These are phyloP conservation scores for Sporothrix dimorphospora DNA, from an alignment of 2,329 filamentous ascomycete genomes.

Conservation along the genomic window DNA sequence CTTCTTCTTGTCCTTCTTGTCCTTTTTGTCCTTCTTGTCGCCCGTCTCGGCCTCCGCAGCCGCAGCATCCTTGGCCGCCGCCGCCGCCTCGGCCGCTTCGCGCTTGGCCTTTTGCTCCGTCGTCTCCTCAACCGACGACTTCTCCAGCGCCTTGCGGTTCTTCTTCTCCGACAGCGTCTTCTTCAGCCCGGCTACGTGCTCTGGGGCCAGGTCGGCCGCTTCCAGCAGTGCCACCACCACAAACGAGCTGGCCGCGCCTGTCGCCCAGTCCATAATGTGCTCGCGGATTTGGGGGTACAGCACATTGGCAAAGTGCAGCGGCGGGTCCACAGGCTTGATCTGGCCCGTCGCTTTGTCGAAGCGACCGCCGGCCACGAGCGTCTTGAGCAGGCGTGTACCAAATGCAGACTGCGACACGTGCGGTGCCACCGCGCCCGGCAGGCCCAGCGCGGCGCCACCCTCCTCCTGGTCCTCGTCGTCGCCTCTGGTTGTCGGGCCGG, in stretches of 20 bases:
- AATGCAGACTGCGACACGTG: slow-evolving; percentile 65
- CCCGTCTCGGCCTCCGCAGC: slow-evolving; percentile 51
- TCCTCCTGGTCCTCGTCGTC: slow-evolving; percentile 47
- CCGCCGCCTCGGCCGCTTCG: slow-evolving; percentile 50
- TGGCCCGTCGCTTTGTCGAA: slow-evolving; percentile 77
- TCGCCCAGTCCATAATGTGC: slow-evolving; percentile 80
- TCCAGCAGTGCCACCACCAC: slow-evolving; percentile 83
- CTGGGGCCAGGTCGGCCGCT: slow-evolving; percentile 70
- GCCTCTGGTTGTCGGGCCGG: slow-evolving; percentile 59
- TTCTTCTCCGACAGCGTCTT: slow-evolving; percentile 74
- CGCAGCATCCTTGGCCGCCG: slow-evolving; percentile 50
- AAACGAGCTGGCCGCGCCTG: slow-evolving; percentile 75
- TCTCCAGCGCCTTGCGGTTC: slow-evolving; percentile 70
- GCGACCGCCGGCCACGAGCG: slow-evolving; percentile 83
- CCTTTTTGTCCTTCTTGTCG: slow-evolving; percentile 52
- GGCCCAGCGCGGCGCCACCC: slow-evolving; percentile 46
- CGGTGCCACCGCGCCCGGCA: slow-evolving; percentile 42
- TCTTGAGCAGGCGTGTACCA: slow-evolving; percentile 85
- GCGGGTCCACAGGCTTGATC: slow-evolving; percentile 71
- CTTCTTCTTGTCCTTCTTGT: slow-evolving; percentile 49
- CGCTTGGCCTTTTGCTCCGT: slow-evolving; percentile 53
- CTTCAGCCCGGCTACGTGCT: slow-evolving; percentile 66
- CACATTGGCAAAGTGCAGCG: slow-evolving; percentile 76
- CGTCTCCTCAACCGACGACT: slow-evolving; percentile 64
- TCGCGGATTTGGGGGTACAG: slow-evolving; percentile 82